phyloP scores from a whole-genome alignment of 2,329 filamentous ascomycete species.

The Mycosphaerella sp. region DNA sequence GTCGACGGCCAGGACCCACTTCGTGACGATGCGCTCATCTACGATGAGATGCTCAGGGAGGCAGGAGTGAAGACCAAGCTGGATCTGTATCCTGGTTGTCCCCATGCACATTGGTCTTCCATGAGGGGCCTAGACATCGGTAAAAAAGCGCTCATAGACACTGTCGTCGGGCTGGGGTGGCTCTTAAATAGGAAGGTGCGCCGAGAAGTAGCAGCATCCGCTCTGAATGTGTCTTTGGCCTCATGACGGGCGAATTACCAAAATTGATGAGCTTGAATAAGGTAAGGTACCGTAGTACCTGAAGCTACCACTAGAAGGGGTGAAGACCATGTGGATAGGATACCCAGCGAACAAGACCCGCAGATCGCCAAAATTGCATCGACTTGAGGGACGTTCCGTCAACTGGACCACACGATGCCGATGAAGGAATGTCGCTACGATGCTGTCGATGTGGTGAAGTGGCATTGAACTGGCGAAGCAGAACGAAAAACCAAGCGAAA shows the following conservation, averaged over 20 bases:
- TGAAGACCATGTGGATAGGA: too few species aligned
- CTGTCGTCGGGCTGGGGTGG: constrained; percentile 34
- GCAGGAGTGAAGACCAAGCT: constrained; percentile 42
- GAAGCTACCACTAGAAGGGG: too few species aligned
- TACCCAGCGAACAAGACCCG: too few species aligned
- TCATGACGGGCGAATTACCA: background rate
- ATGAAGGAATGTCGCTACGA: too few species aligned
- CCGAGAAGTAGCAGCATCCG: constrained; percentile 6
- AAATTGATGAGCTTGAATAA: too few species aligned
- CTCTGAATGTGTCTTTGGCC: constrained; percentile 4
- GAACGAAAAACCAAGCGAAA: too few species aligned
- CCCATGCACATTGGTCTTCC: constrained; percentile 39
- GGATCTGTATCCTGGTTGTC: constrained; percentile 41
- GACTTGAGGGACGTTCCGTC: too few species aligned
- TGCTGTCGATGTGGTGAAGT: too few species aligned
- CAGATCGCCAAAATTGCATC: too few species aligned
- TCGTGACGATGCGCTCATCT: constrained; percentile 50
- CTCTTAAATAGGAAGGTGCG: constrained; percentile 27
- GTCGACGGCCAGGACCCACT: constrained; percentile 47
- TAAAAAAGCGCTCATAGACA: constrained; percentile 29
- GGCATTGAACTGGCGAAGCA: too few species aligned
- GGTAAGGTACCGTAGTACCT: too few species aligned
- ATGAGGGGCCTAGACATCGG: constrained; percentile 30
- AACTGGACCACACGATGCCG: too few species aligned
- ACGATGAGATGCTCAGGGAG: constrained; percentile 45